A percentile compares a stretch with the other conserved stretches of the same genome.
Conservation (phyloP, 2,329 filamentous ascomycete genomes). For the Akanthomyces muscarius region DNA sequence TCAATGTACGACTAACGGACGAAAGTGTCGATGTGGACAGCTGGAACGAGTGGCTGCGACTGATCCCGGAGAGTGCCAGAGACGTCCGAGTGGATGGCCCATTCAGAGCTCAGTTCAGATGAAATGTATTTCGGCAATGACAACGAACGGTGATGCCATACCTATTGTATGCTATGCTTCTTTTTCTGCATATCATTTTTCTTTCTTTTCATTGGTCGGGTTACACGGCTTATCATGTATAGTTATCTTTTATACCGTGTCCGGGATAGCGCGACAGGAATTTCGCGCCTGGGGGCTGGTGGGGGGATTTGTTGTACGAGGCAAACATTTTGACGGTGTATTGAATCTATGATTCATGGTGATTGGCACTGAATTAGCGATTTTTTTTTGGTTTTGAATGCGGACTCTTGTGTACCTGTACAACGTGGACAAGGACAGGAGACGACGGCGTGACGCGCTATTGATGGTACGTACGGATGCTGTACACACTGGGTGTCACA, state of each 20-base stretch:
- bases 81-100: slow-evolving; percentile 54
- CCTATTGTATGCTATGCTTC: background rate
- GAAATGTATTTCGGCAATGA: background rate
- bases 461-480: background rate
- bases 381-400: slow-evolving; percentile 4
- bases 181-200: background rate
- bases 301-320: slow-evolving; percentile 9
- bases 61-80: slow-evolving; percentile 54
- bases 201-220: background rate
- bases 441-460: slow-evolving; percentile 19
- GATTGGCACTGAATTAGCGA: slow-evolving; percentile 10
- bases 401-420: slow-evolving; percentile 6
- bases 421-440: background rate
- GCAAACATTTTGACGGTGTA: slow-evolving; percentile 2
- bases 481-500: background rate
- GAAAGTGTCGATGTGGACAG: slow-evolving; percentile 49
- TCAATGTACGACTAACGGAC: slow-evolving; percentile 49
- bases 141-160: background rate
- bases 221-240: slow-evolving; percentile 9
- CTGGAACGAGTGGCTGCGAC: slow-evolving; percentile 56
- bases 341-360: background rate
- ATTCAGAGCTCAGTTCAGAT: slow-evolving; percentile 31
- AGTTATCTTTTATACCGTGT: slow-evolving; percentile 2
- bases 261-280: background rate
- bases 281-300: background rate